These are phyloP conservation scores for Fraxinus velutina DNA, from an alignment of 305 asterid genomes.

Conservation along the genomic window DNA sequence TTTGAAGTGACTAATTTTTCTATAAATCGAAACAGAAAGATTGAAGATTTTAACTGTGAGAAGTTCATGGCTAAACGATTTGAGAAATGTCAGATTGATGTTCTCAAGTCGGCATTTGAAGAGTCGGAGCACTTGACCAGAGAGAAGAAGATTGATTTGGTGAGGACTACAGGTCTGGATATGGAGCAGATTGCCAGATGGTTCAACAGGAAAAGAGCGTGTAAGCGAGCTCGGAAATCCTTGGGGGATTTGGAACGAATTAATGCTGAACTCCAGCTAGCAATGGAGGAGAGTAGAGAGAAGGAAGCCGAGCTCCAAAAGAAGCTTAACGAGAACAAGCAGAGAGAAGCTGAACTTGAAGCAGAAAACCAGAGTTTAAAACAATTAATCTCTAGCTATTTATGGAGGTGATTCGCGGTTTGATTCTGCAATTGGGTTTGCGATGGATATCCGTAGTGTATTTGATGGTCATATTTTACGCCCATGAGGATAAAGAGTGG, in stretches of 20 bases:
- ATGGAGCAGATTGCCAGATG: not conserved
- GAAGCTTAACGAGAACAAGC: conserved; percentile 7
- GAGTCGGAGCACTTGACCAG: not conserved
- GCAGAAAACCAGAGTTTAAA: conserved; percentile 8
- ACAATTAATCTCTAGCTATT: not conserved
- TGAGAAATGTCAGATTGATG: conserved; percentile 9
- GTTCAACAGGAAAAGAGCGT: not conserved
- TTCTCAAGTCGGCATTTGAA: conserved; percentile 13
- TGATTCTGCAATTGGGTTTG: conserved; percentile 3
- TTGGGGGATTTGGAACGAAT: not conserved
- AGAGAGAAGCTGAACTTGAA: conserved; percentile 10
- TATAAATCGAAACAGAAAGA: not conserved
- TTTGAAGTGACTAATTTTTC: not conserved
- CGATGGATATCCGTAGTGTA: not conserved
- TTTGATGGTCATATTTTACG: not conserved
- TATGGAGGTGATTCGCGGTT: conserved; percentile 4
- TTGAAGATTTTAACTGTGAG: not conserved
- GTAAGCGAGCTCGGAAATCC: not conserved
- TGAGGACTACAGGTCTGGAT: not conserved
- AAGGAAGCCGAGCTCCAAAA: not conserved
- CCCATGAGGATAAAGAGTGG: not conserved
- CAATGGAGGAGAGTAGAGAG: conserved; percentile 5
- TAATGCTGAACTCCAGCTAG: conserved; percentile 3
- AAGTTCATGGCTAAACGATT: conserved; percentile 14
- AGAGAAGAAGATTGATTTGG: not conserved